Evolutionary conservation across 768 basidiomycete genomes (phyloP).

Genomic region (Gymnopilus junonius): DNA sequence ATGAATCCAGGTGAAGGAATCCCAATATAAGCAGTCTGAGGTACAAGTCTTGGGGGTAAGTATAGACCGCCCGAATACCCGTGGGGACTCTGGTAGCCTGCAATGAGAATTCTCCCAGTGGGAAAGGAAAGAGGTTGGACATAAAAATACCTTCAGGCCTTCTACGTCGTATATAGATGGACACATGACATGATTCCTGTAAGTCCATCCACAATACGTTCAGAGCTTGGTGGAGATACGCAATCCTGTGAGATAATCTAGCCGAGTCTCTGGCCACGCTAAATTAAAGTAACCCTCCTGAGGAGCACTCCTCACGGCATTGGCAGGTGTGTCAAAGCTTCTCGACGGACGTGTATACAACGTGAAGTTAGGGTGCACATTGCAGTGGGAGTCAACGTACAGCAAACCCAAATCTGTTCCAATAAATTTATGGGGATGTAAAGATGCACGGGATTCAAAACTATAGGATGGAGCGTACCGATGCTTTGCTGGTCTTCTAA

Average conservation of each 20-base stretch:
- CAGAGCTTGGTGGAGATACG: neutral
- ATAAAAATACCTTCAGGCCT: neutral
- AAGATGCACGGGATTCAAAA: neutral
- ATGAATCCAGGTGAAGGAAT: neutral
- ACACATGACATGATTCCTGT: neutral
- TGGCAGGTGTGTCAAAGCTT: neutral
- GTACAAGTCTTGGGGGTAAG: neutral
- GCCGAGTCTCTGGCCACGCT: neutral
- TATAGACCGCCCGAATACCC: neutral
- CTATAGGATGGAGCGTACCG: neutral
- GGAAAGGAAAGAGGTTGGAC: neutral
- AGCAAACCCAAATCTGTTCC: neutral
- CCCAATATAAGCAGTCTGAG: neutral
- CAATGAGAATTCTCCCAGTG: neutral
- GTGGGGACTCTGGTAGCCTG: neutral
- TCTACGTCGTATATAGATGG: neutral
- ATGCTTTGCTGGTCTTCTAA: neutral
- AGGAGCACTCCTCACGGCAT: neutral
- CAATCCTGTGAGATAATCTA: neutral
- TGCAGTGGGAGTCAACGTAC: neutral
- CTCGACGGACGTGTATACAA: neutral
- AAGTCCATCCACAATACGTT: neutral
- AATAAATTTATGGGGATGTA: neutral
- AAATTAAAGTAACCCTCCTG: neutral
- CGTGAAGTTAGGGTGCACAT: neutral